Evolutionary conservation across 2,329 filamentous ascomycete genomes (phyloP).

Genomic region (Aspergillus neoniger): DNA sequence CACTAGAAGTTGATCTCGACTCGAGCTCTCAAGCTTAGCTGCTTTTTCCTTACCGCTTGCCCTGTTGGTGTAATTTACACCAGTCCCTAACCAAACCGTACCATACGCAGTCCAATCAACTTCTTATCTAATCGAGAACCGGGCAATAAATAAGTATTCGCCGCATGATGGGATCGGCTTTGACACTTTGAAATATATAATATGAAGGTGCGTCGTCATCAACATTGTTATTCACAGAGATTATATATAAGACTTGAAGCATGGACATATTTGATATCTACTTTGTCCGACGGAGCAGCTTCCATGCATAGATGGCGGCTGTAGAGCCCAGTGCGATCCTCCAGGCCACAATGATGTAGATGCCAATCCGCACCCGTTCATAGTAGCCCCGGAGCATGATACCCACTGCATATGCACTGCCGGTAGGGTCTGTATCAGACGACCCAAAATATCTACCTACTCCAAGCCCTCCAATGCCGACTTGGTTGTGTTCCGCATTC

Average conservation of each 20-base stretch:
- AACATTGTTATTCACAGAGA: neutral
- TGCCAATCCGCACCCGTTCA: slow-evolving; percentile 40
- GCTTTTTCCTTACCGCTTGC: neutral
- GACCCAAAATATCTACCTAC: slow-evolving; percentile 37
- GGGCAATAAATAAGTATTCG: too few species aligned
- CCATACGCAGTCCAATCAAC: too few species aligned
- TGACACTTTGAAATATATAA: neutral
- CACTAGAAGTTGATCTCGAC: neutral
- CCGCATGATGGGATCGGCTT: too few species aligned
- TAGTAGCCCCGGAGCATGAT: slow-evolving; percentile 50
- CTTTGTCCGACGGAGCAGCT: slow-evolving; percentile 25
- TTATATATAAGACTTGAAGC: neutral
- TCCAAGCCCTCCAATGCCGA: slow-evolving; percentile 42
- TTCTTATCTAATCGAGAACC: too few species aligned
- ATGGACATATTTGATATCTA: neutral
- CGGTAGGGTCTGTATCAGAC: slow-evolving; percentile 27
- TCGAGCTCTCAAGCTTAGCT: slow-evolving; percentile 1
- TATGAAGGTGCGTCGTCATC: neutral
- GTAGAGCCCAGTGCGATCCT: slow-evolving; percentile 35
- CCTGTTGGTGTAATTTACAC: neutral
- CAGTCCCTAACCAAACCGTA: too few species aligned
- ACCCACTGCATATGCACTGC: slow-evolving; percentile 40
- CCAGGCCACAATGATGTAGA: slow-evolving; percentile 44
- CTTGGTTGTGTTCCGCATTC: slow-evolving; percentile 36
- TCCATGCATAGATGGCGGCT: slow-evolving; percentile 33